Evolutionary conservation across 768 basidiomycete species (phyloP), one percentile per base, ranked within the genome.

Genomic region (Collybiopsis luxurians): DNA sequence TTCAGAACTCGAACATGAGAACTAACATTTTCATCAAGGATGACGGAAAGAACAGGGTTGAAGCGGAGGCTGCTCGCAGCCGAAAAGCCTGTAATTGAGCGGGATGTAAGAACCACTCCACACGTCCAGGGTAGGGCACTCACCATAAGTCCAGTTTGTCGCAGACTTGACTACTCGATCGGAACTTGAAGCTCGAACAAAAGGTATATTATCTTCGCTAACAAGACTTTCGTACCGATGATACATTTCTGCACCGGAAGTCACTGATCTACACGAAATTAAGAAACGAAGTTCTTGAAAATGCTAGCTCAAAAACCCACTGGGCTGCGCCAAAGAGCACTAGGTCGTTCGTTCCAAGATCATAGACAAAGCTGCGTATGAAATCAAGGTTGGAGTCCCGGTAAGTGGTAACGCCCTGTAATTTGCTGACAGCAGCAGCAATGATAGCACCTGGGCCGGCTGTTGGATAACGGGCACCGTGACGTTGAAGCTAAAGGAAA

Each of bases 401-500:
- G 64, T 78, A 84, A 1, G 69, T 62, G 0, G 69, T 63, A 9
- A 76, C 86, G 0, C 74, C 63, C 56, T 81, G 65, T 0, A 93
- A 72, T 59, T 87, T 88, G 5, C 65, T 57, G 9, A 94, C 63
- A 0, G 86, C 77, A 3, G 64, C 58, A 17, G 68, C 59, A 9
- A 89, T 88, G 27, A 59, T 55, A 10, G 63, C 61, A 1, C 76
- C 66, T 11, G 81, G 77, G 1, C 76, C 74, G 0, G 65, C 61
- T 0, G 90, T 92, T 0, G 92, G 92, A 62, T 78, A 92, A 30
- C 92, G 82, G 1, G 89, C 83, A 2, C 90, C 91, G 64, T 95
- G 92, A 11, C 92, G 77, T 70, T 92, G 87, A 9, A 95, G 73
- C 90, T 92, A 49, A 15, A 45, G n/a, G 27, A 15, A 31, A 28